Conservation (phyloP, 345 rosid species). For the Pelargonium nanum region DNA sequence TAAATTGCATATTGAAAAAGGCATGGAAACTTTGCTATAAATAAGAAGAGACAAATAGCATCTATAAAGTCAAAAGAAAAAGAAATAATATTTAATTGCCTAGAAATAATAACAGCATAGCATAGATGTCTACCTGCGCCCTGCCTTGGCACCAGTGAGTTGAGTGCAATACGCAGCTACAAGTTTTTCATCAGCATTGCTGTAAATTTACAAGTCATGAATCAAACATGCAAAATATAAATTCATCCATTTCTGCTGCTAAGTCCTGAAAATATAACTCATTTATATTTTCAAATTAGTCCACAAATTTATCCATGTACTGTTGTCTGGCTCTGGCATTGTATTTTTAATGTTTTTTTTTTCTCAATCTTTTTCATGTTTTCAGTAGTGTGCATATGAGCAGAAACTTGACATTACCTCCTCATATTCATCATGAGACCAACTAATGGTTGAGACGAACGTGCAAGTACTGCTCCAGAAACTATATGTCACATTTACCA, state of each 20-base stretch:
- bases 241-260: not conserved
- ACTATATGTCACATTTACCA: constrained; percentile 30
- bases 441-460: constrained; percentile 94
- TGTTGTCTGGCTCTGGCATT: too few species aligned
- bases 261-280: too few species aligned
- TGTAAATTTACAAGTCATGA: constrained; percentile 17
- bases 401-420: constrained; percentile 41
- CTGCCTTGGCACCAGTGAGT: constrained; percentile 37
- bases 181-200: constrained; percentile 91
- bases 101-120: not conserved
- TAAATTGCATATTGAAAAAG: too few species aligned
- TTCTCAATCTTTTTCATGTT: too few species aligned
- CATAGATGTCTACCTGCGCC: constrained; percentile 35
- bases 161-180: constrained; percentile 81
- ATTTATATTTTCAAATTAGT: too few species aligned
- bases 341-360: too few species aligned
- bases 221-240: not conserved
- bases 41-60: too few species aligned
- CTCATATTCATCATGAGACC: constrained; percentile 98
- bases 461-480: constrained; percentile 94
- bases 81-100: too few species aligned
- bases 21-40: too few species aligned
- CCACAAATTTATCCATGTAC: too few species aligned
- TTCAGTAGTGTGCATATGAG: not conserved
- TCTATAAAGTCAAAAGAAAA: too few species aligned